Percentiles rank a stretch among this genome's conserved stretches.
Conservation (phyloP, 352 stramenopile species). For the Phytophthora hibernalis region DNA sequence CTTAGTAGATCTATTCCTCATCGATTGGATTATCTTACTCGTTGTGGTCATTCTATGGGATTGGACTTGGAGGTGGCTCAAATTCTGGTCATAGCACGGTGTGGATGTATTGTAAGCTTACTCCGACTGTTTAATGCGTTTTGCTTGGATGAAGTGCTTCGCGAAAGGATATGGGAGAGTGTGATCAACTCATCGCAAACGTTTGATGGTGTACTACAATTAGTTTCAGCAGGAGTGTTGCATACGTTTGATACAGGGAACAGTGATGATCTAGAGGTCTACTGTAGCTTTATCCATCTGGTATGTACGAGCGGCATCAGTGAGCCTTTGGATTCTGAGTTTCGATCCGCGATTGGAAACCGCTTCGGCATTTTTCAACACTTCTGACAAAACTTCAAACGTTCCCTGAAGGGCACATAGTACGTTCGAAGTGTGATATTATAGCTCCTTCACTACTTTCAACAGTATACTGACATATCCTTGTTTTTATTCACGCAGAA, state of each 20-base stretch:
- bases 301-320: conserved; percentile 12
- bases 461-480: neutral
- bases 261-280: conserved; percentile 8
- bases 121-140: conserved; percentile 16
- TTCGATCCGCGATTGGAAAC: conserved; percentile 7
- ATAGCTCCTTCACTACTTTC: neutral
- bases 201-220: conserved; percentile 8
- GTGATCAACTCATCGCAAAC: neutral
- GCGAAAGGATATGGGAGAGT: conserved; percentile 24
- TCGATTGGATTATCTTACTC: conserved; percentile 21
- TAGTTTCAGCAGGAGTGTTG: conserved; percentile 6
- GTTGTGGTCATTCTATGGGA: conserved; percentile 10
- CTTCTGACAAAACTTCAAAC: conserved; percentile 15
- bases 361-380: conserved; percentile 19
- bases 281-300: conserved; percentile 28
- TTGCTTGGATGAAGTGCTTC: conserved; percentile 17
- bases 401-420: neutral
- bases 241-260: neutral
- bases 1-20: conserved; percentile 17
- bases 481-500: conserved; percentile 1
- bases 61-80: conserved; percentile 13
- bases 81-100: neutral
- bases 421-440: conserved; percentile 1
- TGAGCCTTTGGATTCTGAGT: conserved; percentile 9
- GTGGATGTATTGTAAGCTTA: conserved; percentile 13